Evolutionary conservation across 257 asterid species (phyloP).

Genomic region (Solanum ossicruentum): DNA sequence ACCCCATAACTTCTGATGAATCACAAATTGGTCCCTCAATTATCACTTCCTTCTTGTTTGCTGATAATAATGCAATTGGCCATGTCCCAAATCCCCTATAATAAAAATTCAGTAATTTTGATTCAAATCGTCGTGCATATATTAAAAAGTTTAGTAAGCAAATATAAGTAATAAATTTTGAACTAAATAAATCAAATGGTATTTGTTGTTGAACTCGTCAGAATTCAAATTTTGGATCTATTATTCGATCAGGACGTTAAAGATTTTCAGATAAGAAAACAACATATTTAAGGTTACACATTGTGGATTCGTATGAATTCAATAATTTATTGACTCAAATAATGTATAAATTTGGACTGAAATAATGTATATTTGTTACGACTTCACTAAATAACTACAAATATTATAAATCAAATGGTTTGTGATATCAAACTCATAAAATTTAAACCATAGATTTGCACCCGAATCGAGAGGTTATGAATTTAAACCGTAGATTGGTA

Average conservation of each 20-base stretch:
- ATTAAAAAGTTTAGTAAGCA: not conserved
- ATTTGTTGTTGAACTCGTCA: not conserved
- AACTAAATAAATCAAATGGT: not conserved
- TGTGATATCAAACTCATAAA: not conserved
- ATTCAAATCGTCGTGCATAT: not conserved
- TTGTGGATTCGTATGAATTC: not conserved
- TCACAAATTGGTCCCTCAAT: conserved; percentile 79
- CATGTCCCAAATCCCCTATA: conserved; percentile 78
- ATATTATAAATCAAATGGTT: not conserved
- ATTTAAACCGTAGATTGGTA: not conserved
- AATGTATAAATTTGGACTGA: not conserved
- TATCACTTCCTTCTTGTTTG: conserved; percentile 42
- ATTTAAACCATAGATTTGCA: too few species aligned
- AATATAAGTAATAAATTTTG: not conserved
- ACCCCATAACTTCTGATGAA: conserved; percentile 64
- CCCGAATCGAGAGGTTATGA: not conserved
- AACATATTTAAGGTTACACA: not conserved
- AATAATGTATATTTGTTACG: not conserved
- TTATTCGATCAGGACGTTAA: accelerated
- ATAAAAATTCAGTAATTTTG: not conserved
- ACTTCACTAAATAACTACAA: not conserved
- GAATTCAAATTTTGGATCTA: not conserved
- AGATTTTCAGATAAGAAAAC: not conserved
- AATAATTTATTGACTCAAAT: not conserved
- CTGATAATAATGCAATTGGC: conserved; percentile 61